A percentile compares a stretch with the other conserved stretches of the same genome.
Evolutionary conservation across 2,329 filamentous ascomycete species (phyloP).

Genomic region (Epichloe brachyelytri): DNA sequence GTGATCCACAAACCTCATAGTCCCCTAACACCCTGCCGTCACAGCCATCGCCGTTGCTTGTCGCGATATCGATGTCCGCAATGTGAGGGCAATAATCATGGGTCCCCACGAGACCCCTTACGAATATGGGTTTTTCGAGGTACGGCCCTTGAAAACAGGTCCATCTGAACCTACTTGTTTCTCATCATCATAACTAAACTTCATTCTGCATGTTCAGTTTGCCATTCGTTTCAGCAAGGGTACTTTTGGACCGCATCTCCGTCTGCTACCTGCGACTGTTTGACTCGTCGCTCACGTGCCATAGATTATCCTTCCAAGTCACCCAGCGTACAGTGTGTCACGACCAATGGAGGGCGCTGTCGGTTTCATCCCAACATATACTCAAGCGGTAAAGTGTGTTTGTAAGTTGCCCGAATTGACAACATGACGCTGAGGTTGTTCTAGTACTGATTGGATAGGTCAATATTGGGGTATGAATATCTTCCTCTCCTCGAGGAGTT

Average conservation of each 20-base stretch:
- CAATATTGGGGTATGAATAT: slow-evolving; percentile 62
- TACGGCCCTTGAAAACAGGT: slow-evolving; percentile 25
- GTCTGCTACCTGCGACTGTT: not conserved
- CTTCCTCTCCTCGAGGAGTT: not conserved
- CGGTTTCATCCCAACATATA: slow-evolving; percentile 98
- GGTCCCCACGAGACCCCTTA: slow-evolving; percentile 92
- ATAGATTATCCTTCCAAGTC: slow-evolving; percentile 70
- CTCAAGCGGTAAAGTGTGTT: slow-evolving; percentile 75
- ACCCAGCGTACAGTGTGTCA: slow-evolving; percentile 52
- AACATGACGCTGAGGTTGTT: not conserved
- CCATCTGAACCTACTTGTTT: not conserved
- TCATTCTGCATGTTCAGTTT: slow-evolving; percentile 39
- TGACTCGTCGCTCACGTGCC: slow-evolving; percentile 1
- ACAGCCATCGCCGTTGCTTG: slow-evolving; percentile 77
- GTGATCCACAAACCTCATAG: not conserved
- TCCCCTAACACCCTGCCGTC: not conserved
- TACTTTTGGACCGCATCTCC: slow-evolving; percentile 18
- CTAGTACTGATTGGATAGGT: slow-evolving; percentile 33
- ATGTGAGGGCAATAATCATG: slow-evolving; percentile 77
- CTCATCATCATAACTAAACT: not conserved
- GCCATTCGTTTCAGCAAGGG: slow-evolving; percentile 63
- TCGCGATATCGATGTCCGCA: slow-evolving; percentile 76
- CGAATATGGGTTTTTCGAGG: slow-evolving; percentile 95
- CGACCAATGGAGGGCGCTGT: slow-evolving; percentile 77
- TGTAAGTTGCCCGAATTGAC: slow-evolving; percentile 42